These are phyloP conservation scores for Zygotorulaspora mrakii DNA, from an alignment of 1,139 yeast species.

Conservation along the genomic window DNA sequence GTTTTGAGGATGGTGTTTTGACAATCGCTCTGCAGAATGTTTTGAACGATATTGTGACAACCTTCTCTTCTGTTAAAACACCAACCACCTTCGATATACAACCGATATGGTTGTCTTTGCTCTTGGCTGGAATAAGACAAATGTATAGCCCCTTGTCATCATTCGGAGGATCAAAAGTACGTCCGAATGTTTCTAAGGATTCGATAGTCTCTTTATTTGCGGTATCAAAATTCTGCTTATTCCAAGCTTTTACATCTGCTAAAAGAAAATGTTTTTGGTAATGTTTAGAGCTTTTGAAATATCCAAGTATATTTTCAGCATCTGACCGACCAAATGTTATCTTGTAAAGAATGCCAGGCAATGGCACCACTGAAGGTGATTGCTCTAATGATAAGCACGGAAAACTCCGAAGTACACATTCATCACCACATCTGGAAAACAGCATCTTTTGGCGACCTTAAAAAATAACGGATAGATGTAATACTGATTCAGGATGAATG, in stretches of 20 bases:
- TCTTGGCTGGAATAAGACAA: slow-evolving; percentile 33
- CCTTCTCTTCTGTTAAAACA: slow-evolving; percentile 45
- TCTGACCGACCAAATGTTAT: slow-evolving; percentile 49
- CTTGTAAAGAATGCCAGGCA: slow-evolving; percentile 61
- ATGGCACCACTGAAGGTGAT: slow-evolving; percentile 41
- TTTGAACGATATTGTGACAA: slow-evolving; percentile 49
- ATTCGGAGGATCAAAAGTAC: slow-evolving; percentile 24
- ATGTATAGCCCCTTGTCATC: slow-evolving; percentile 40
- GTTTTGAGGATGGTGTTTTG: slow-evolving; percentile 34
- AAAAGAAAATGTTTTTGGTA: slow-evolving; percentile 24
- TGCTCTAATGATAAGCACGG: slow-evolving; percentile 23
- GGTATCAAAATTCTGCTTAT: slow-evolving; percentile 38
- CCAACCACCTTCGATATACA: slow-evolving; percentile 52
- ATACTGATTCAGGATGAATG: too few relatives aligned
- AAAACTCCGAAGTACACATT: slow-evolving; percentile 6
- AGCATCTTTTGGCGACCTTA: too few relatives aligned
- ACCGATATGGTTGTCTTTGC: slow-evolving; percentile 34
- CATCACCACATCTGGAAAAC: slow-evolving; percentile 1
- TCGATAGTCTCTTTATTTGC: slow-evolving; percentile 38
- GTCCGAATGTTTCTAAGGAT: slow-evolving; percentile 31
- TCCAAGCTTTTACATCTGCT: slow-evolving; percentile 35
- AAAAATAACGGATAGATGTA: too few relatives aligned
- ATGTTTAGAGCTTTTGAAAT: slow-evolving; percentile 26
- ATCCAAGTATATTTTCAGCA: slow-evolving; percentile 46
- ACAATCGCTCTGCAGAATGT: slow-evolving; percentile 50